These are phyloP conservation scores for Lepidium africanum DNA, from an alignment of 345 rosid genomes.

Conservation along the genomic window DNA sequence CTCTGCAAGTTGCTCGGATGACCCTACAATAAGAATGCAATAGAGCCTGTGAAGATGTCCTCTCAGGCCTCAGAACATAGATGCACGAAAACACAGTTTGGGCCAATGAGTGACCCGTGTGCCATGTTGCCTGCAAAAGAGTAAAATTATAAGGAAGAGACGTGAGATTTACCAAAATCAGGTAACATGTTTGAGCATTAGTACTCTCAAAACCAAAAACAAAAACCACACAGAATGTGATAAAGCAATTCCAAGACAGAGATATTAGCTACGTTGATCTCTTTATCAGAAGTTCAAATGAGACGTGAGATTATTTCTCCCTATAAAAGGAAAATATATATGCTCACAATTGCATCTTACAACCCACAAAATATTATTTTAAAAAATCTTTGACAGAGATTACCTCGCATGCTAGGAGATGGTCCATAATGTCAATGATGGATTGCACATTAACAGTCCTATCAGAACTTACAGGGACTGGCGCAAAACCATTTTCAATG, in stretches of 20 bases:
- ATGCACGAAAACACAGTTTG: slow-evolving; percentile 99
- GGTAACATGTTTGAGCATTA: not conserved
- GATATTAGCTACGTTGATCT: not conserved
- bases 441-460: slow-evolving; percentile 60
- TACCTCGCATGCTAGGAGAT: slow-evolving; percentile 96
- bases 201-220: not conserved
- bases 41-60: slow-evolving; percentile 77
- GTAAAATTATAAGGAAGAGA: slow-evolving; percentile 14
- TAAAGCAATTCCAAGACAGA: not conserved
- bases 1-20: slow-evolving; percentile 87
- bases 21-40: slow-evolving; percentile 87
- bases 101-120: slow-evolving; percentile 94
- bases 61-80: slow-evolving; percentile 83
- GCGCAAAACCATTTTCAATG: slow-evolving; percentile 79
- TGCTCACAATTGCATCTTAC: not conserved
- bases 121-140: slow-evolving; percentile 92
- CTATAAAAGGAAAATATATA: not conserved
- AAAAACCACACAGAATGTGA: not conserved
- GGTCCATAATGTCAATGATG: slow-evolving; percentile 88
- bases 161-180: not conserved
- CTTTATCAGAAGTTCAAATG: not conserved
- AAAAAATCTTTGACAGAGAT: not conserved
- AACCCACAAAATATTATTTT: not conserved
- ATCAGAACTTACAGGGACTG: slow-evolving; percentile 63
- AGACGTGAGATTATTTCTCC: not conserved